Conservation (phyloP, 1,284 basidiomycete species). For the Rhodotorula sp. region DNA sequence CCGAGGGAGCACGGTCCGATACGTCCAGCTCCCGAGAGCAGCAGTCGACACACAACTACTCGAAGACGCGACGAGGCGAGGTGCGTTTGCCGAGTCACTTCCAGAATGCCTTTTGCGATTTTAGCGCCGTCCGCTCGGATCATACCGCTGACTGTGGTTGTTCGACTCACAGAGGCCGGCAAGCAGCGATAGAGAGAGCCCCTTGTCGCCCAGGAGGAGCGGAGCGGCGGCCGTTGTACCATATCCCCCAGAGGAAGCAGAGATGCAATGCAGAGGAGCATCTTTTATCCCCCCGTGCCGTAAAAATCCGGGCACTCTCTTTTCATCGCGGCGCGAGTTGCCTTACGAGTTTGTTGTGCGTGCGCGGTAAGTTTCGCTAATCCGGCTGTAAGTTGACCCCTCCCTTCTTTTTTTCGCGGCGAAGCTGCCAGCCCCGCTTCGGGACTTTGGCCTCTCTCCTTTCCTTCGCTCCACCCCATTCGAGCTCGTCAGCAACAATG, state of each 20-base stretch:
- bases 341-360: too few relatives aligned
- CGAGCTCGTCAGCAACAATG: neutral
- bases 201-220: neutral
- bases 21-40: constrained; percentile 88
- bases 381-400: too few relatives aligned
- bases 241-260: neutral
- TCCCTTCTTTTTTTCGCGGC: too few relatives aligned
- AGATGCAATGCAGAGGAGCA: neutral
- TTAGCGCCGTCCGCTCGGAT: neutral
- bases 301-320: too few relatives aligned
- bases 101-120: neutral
- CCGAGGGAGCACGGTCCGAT: constrained; percentile 95
- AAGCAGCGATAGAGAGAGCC: constrained; percentile 15
- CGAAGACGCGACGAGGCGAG: constrained; percentile 96
- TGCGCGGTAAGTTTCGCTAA: too few relatives aligned
- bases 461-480: neutral
- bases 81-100: constrained; percentile 41
- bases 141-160: too few relatives aligned
- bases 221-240: neutral
- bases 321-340: too few relatives aligned
- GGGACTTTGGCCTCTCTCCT: neutral
- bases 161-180: constrained; percentile 19
- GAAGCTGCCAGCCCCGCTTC: neutral
- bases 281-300: too few relatives aligned
- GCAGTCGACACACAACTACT: constrained; percentile 93